phyloP scores from a whole-genome alignment of 1,284 basidiomycete genomes.

The Vanrija humicola region DNA sequence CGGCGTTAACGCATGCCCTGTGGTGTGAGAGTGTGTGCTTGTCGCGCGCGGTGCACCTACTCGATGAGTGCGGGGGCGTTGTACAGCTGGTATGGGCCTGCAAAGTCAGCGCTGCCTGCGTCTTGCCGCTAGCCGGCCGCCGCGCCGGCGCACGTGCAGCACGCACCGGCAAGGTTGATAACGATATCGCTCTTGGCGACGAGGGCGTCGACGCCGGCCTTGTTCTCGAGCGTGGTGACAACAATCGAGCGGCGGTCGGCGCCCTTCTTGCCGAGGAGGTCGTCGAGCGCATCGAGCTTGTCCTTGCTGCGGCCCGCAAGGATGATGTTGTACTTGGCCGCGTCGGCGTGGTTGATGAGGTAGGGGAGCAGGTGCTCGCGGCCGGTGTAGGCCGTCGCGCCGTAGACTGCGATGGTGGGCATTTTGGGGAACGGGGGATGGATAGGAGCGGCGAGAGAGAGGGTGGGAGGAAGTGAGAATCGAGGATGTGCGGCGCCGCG shows the following conservation, averaged over 20 bases:
- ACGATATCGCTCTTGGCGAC: constrained; percentile 26
- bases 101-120: too few species aligned
- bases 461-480: too few species aligned
- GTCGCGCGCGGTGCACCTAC: constrained; percentile 10
- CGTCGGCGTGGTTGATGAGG: constrained; percentile 37
- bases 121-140: too few species aligned
- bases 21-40: not conserved
- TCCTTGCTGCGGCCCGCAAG: constrained; percentile 38
- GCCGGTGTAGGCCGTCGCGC: constrained; percentile 44
- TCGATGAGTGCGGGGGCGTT: constrained; percentile 34
- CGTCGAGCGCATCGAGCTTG: constrained; percentile 31
- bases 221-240: constrained; percentile 26
- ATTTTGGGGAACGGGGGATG: too few species aligned
- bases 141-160: not conserved
- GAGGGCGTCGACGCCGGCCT: constrained; percentile 24
- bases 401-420: constrained; percentile 43
- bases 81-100: constrained; percentile 37
- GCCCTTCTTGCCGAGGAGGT: not conserved
- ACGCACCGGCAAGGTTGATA: constrained; percentile 41
- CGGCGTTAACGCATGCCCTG: constrained; percentile 56
- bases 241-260: constrained; percentile 18
- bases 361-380: constrained; percentile 34
- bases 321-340: constrained; percentile 30
- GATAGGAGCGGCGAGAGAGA: too few species aligned
- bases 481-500: too few species aligned